These are phyloP conservation scores for Trichothecium sympodiale DNA, from an alignment of 2,329 filamentous ascomycete species.

Conservation along the genomic window DNA sequence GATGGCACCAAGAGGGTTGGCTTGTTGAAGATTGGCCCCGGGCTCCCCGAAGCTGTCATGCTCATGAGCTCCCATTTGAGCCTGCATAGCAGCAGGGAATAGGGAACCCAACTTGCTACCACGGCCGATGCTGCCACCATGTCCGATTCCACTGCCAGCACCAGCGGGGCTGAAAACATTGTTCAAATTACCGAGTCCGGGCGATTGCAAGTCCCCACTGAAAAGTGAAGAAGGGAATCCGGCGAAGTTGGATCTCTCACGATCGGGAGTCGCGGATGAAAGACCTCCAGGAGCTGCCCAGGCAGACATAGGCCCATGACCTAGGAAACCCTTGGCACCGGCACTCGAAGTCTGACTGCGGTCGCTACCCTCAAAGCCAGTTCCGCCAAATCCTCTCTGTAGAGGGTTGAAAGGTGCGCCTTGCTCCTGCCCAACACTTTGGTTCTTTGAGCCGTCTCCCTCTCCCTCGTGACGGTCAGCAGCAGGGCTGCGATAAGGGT, in stretches of 20 bases:
- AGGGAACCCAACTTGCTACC: conserved; percentile 76
- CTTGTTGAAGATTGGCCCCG: conserved; percentile 8
- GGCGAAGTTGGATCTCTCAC: conserved; percentile 46
- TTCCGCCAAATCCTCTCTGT: conserved; percentile 37
- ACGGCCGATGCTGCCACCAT: conserved; percentile 56
- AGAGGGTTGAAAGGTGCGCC: conserved; percentile 41
- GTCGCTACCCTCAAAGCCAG: conserved; percentile 62
- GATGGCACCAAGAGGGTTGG: conserved; percentile 55
- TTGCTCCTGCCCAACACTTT: conserved; percentile 20
- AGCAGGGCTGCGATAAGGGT: conserved; percentile 87
- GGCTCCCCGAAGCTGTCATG: conserved; percentile 38
- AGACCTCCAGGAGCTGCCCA: conserved; percentile 46
- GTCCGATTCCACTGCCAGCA: conserved; percentile 34
- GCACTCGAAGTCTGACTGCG: conserved; percentile 89
- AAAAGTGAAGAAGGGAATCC: conserved; percentile 62
- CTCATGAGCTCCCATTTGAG: conserved; percentile 71
- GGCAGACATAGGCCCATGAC: conserved; percentile 40
- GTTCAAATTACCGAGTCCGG: conserved; percentile 54
- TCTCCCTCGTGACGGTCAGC: conserved; percentile 59
- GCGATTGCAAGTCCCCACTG: conserved; percentile 66
- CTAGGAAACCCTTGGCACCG: conserved; percentile 64
- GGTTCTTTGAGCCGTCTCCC: not conserved
- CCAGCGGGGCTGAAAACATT: conserved; percentile 58
- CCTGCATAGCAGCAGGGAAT: conserved; percentile 82
- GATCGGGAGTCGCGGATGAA: conserved; percentile 57